Evolutionary conservation across 331 rosid species (phyloP).

Genomic region (Acacia pycnantha): DNA sequence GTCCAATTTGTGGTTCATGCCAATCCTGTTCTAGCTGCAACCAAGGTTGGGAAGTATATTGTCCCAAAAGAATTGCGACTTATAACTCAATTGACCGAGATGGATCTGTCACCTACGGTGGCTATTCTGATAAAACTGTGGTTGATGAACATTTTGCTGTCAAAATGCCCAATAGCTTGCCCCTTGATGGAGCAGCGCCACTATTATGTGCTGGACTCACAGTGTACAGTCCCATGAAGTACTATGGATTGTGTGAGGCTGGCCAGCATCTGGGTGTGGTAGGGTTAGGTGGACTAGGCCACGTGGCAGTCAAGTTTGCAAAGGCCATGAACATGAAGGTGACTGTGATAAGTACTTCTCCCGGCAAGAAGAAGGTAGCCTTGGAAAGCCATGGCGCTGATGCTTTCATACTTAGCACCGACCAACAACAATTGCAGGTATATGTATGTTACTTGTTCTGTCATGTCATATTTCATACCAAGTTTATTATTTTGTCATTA

Average conservation of each 20-base stretch:
- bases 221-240: conserved; percentile 47
- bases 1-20: conserved; percentile 29
- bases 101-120: conserved; percentile 33
- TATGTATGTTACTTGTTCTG: background rate
- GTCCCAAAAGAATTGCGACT: conserved; percentile 12
- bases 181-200: conserved; percentile 29
- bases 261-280: conserved; percentile 31
- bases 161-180: conserved; percentile 11
- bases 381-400: conserved; percentile 35
- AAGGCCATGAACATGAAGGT: conserved; percentile 30
- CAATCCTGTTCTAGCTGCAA: conserved; percentile 26
- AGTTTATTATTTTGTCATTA: background rate
- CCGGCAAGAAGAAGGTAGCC: conserved; percentile 36
- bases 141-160: conserved; percentile 28
- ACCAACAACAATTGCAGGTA: background rate
- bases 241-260: conserved; percentile 11
- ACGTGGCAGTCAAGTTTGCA: conserved; percentile 21
- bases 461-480: background rate
- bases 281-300: conserved; percentile 39
- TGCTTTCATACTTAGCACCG: background rate
- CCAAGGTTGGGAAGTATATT: conserved; percentile 28
- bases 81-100: conserved; percentile 2
- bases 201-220: conserved; percentile 50
- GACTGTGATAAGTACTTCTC: conserved; percentile 42
- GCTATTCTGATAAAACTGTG: conserved; percentile 37